A percentile compares a stretch with the other conserved stretches of the same genome.
Evolutionary conservation across 192 early-diverging fungal species (phyloP).

Genomic region (Backusella parvicylindrica): DNA sequence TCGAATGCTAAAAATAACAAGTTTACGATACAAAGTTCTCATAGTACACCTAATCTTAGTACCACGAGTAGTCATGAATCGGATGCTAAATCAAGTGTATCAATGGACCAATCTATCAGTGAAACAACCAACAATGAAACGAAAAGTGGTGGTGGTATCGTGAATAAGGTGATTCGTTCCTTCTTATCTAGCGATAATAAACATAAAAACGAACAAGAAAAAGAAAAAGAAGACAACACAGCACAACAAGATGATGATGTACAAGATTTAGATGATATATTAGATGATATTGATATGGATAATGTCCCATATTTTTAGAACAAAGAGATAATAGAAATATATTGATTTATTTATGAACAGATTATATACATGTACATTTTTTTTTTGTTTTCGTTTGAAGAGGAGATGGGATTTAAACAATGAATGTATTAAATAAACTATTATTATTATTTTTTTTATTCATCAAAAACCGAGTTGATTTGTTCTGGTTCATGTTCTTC

Average conservation of each 20-base stretch:
- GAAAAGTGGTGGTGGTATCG: neutral
- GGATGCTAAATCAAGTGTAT: neutral
- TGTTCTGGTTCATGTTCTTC: neutral
- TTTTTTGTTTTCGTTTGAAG: neutral
- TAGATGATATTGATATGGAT: constrained; percentile 23
- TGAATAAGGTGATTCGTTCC: constrained; percentile 13
- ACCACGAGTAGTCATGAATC: neutral
- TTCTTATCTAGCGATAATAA: constrained; percentile 4
- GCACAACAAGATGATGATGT: neutral
- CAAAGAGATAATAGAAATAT: neutral
- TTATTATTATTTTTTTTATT: too few species aligned
- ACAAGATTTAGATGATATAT: constrained; percentile 9
- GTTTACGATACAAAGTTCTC: neutral
- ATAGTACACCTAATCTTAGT: neutral
- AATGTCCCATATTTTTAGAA: constrained; percentile 18
- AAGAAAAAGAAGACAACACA: neutral
- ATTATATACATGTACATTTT: neutral
- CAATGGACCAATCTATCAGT: neutral
- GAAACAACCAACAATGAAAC: neutral
- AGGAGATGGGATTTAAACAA: neutral
- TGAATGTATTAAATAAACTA: too few species aligned
- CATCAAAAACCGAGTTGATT: constrained; percentile 14
- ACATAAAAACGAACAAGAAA: neutral
- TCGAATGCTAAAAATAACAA: neutral
- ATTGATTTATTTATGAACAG: neutral